phyloP scores from a whole-genome alignment of 2,329 filamentous ascomycete genomes.

The Microcyclospora tardicrescens region DNA sequence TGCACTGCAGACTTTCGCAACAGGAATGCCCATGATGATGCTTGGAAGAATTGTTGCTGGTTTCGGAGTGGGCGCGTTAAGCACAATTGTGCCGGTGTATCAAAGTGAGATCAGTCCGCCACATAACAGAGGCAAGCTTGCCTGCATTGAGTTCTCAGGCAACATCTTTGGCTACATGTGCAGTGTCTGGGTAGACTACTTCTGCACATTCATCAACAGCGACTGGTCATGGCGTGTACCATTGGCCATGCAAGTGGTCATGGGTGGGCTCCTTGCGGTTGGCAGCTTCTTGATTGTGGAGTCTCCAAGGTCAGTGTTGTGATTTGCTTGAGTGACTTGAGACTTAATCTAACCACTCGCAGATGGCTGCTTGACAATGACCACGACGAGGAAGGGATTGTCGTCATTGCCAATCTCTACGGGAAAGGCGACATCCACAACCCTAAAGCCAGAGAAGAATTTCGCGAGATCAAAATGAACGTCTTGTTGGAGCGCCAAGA shows the following conservation, averaged over 20 bases:
- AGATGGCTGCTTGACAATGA: slow-evolving; percentile 98
- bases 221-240: slow-evolving; percentile 85
- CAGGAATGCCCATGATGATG: slow-evolving; percentile 76
- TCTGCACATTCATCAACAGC: slow-evolving; percentile 77
- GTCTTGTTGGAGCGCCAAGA: slow-evolving; percentile 88
- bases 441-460: slow-evolving; percentile 83
- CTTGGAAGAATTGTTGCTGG: slow-evolving; percentile 38
- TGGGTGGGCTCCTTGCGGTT: slow-evolving; percentile 73
- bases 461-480: slow-evolving; percentile 97
- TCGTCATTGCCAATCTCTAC: slow-evolving; percentile 95
- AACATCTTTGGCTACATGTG: slow-evolving; percentile 94
- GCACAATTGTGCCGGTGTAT: slow-evolving; percentile 41
- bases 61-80: slow-evolving; percentile 38
- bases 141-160: slow-evolving; percentile 94
- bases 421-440: slow-evolving; percentile 93
- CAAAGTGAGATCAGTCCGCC: slow-evolving; percentile 61
- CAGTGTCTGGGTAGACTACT: slow-evolving; percentile 98
- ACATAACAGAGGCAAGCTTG: slow-evolving; percentile 88
- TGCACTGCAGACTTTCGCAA: slow-evolving; percentile 69
- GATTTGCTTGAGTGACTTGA: background rate
- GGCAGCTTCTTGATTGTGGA: slow-evolving; percentile 92
- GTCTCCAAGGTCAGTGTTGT: slow-evolving; percentile 60
- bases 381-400: slow-evolving; percentile 94
- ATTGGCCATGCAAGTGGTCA: slow-evolving; percentile 81
- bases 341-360: slow-evolving; percentile 1